Percentiles rank a stretch among this genome's conserved stretches.
phyloP scores from a whole-genome alignment of 768 basidiomycete genomes.

The Suillus sp. region DNA sequence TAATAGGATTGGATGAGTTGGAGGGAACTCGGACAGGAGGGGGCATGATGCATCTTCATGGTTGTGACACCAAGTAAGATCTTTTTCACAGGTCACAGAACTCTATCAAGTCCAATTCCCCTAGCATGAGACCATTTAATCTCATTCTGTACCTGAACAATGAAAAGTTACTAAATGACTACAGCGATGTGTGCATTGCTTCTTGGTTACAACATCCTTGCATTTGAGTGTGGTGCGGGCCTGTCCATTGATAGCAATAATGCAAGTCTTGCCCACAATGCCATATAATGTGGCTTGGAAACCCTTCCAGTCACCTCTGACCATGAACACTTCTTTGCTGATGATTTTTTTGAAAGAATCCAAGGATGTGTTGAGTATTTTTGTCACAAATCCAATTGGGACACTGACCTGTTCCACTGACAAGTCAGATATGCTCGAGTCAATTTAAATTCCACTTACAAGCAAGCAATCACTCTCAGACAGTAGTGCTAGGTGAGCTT shows the following conservation, averaged over 20 bases:
- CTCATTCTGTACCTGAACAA: background rate
- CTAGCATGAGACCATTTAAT: background rate
- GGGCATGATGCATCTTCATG: background rate
- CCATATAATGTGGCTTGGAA: background rate
- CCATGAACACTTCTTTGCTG: background rate
- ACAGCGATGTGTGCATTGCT: background rate
- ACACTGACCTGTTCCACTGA: background rate
- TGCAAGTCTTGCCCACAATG: background rate
- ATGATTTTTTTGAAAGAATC: background rate
- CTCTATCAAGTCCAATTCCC: background rate
- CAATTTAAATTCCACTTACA: background rate
- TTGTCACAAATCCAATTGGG: background rate
- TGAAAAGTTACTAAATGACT: background rate
- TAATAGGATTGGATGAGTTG: background rate
- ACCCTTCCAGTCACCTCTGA: background rate
- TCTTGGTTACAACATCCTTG: background rate
- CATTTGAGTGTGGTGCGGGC: background rate
- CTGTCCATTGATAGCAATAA: background rate
- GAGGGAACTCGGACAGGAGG: background rate
- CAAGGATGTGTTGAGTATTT: background rate
- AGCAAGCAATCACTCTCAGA: background rate
- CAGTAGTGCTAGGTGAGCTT: background rate
- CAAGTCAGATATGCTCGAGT: background rate
- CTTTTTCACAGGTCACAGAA: background rate
- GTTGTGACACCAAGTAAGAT: background rate